phyloP scores from a whole-genome alignment of 176 grass and related monocot species.

The Rhynchospora tenuis region DNA sequence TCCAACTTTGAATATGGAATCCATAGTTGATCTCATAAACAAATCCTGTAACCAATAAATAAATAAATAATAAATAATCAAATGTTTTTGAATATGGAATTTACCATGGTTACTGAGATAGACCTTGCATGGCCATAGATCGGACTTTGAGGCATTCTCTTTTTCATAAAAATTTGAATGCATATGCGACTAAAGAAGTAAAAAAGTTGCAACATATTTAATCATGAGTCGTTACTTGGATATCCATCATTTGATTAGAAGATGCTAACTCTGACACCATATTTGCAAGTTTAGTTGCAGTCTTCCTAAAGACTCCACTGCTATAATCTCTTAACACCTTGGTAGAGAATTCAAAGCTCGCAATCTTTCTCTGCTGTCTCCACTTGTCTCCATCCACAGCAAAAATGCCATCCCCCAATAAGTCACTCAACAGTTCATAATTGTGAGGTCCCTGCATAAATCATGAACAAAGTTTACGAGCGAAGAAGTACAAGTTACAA shows the following conservation, averaged over 20 bases:
- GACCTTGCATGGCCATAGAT: not conserved
- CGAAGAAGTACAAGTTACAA: not conserved
- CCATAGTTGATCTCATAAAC: slow-evolving; percentile 66
- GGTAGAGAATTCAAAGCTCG: slow-evolving; percentile 64
- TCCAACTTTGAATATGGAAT: slow-evolving; percentile 65
- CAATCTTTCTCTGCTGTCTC: slow-evolving; percentile 61
- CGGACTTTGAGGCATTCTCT: not conserved
- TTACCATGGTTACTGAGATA: no score
- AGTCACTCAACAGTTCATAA: slow-evolving; percentile 36
- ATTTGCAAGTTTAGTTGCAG: slow-evolving; percentile 39
- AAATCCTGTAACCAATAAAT: slow-evolving; percentile 26
- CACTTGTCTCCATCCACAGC: slow-evolving; percentile 55
- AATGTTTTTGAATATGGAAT: no score
- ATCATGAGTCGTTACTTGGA: slow-evolving; percentile 23
- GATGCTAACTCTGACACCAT: slow-evolving; percentile 25
- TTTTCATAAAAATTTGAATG: not conserved
- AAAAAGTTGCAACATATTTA: not conserved
- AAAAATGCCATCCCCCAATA: slow-evolving; percentile 68
- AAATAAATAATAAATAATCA: no score
- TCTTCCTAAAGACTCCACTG: slow-evolving; percentile 52
- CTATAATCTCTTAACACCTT: slow-evolving; percentile 59
- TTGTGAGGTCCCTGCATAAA: slow-evolving; percentile 1
- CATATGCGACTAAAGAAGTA: not conserved
- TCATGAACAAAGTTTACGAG: not conserved
- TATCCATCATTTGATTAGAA: slow-evolving; percentile 26